phyloP scores from a whole-genome alignment of 1,139 yeast genomes.

The Geotrichum citri-aurantii region DNA sequence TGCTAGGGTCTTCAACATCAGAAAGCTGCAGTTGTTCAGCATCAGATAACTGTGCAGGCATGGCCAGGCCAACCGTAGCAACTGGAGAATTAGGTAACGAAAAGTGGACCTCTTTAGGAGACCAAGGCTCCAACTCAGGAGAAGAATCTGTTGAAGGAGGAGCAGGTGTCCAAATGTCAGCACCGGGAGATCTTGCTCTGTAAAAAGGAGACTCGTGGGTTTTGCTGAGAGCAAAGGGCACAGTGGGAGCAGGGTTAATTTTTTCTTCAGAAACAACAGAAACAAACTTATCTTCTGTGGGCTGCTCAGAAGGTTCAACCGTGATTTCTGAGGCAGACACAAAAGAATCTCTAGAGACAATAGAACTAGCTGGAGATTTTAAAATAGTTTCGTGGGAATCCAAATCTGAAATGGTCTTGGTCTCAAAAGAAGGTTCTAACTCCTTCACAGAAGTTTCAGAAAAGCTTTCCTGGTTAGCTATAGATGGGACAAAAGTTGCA shows the following conservation, averaged over 20 bases:
- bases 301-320: not conserved
- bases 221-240: not conserved
- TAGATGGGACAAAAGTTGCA: not conserved
- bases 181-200: slow-evolving; percentile 2
- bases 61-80: not conserved
- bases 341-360: not conserved
- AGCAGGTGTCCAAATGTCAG: slow-evolving; percentile 11
- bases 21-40: not conserved
- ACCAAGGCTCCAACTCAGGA: slow-evolving; percentile 7
- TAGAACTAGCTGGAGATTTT: not conserved
- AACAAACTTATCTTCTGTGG: not conserved
- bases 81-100: not conserved
- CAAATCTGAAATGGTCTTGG: not conserved
- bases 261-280: not conserved
- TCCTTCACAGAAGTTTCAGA: not conserved
- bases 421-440: not conserved
- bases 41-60: not conserved
- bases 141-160: slow-evolving; percentile 11
- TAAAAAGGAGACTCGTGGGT: not conserved
- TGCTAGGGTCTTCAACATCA: not conserved
- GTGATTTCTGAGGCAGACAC: not conserved
- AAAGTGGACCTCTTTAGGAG: slow-evolving; percentile 2
- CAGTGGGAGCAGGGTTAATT: not conserved
- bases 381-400: not conserved
- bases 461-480: not conserved